Evolutionary conservation across 345 rosid species (phyloP).

Genomic region (Carallia pectinifolia): DNA sequence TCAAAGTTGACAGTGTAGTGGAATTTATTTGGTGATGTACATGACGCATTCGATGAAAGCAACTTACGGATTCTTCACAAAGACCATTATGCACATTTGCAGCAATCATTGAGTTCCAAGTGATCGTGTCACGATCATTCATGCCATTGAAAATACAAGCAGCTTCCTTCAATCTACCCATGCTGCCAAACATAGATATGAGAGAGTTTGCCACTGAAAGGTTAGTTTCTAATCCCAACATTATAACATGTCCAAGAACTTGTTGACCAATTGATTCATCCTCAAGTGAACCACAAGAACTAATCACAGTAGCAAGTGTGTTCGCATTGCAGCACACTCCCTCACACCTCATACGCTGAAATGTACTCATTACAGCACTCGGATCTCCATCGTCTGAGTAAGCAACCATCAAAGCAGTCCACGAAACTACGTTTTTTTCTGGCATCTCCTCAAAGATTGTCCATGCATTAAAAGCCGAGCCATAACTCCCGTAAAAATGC

Average conservation of each 20-base stretch:
- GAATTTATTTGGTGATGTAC: constrained; percentile 49
- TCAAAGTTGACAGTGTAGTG: constrained; percentile 65
- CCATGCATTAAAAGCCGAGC: constrained; percentile 44
- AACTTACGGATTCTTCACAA: constrained; percentile 40
- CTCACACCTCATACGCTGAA: constrained; percentile 50
- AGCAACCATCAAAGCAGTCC: constrained; percentile 90
- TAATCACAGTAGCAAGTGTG: constrained; percentile 58
- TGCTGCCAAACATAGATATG: constrained; percentile 66
- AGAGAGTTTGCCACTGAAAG: constrained; percentile 71
- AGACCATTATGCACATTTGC: constrained; percentile 55
- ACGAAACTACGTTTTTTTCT: constrained; percentile 69
- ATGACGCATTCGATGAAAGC: constrained; percentile 56
- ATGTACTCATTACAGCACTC: constrained; percentile 47
- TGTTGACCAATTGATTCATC: constrained; percentile 54
- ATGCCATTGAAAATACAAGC: constrained; percentile 46
- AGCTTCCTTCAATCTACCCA: constrained; percentile 49
- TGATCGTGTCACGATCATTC: constrained; percentile 61
- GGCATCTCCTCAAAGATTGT: constrained; percentile 86
- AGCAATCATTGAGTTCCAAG: constrained; percentile 76
- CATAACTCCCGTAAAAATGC: constrained; percentile 70
- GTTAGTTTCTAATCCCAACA: constrained; percentile 52
- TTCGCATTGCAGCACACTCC: constrained; percentile 60
- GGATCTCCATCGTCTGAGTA: constrained; percentile 54
- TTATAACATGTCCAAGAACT: constrained; percentile 56
- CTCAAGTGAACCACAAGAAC: constrained; percentile 58